phyloP scores from a whole-genome alignment of 345 rosid species.

The Atalantia buxifolia region DNA sequence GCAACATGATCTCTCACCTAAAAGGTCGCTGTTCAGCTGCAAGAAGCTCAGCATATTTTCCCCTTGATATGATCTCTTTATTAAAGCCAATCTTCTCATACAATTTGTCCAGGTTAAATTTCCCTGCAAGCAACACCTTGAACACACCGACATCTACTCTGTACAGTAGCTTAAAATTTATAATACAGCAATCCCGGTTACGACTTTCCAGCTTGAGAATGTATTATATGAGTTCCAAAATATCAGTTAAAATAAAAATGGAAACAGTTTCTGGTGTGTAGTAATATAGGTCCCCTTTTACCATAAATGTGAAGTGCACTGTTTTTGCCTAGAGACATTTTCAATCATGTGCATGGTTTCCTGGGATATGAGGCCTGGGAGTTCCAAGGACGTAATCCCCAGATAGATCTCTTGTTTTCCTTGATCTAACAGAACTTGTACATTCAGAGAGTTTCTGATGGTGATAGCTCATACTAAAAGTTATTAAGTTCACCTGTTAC shows the following conservation, averaged over 20 bases:
- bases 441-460: neutral
- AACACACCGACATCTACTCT: neutral
- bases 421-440: neutral
- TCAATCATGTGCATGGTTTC: neutral
- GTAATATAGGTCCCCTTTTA: neutral
- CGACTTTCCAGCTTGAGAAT: neutral
- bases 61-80: constrained; percentile 92
- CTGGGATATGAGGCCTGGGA: neutral
- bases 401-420: neutral
- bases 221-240: neutral
- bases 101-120: constrained; percentile 74
- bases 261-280: neutral
- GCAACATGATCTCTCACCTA: constrained; percentile 46
- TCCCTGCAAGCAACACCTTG: constrained; percentile 43
- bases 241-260: neutral
- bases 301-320: neutral
- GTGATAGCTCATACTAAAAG: neutral
- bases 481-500: constrained; percentile 61
- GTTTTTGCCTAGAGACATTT: neutral
- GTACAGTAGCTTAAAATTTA: neutral
- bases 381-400: neutral
- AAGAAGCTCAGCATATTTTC: constrained; percentile 82
- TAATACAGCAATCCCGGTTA: neutral
- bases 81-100: constrained; percentile 89
- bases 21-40: constrained; percentile 87